Conservation (phyloP, 768 basidiomycete species). For the Suillus luteus region DNA sequence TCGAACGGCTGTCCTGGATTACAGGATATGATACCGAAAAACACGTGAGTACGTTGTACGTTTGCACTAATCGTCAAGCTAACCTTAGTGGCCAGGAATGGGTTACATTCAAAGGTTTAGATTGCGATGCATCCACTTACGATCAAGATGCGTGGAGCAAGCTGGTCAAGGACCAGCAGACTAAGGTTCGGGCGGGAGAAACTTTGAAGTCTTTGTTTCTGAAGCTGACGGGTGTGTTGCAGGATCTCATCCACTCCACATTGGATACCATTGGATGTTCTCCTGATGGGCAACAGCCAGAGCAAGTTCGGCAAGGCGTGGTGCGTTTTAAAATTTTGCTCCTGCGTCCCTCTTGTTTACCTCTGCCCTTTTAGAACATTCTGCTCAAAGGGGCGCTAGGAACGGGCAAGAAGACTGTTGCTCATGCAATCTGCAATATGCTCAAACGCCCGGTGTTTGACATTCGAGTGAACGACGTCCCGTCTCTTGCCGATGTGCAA, state of each 20-base stretch:
- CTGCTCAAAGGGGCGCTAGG: neutral
- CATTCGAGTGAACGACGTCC: neutral
- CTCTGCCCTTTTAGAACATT: neutral
- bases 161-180: neutral
- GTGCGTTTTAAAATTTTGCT: neutral
- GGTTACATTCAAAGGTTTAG: neutral
- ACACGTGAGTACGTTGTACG: neutral
- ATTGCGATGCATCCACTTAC: neutral
- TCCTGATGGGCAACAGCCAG: neutral
- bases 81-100: neutral
- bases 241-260: neutral
- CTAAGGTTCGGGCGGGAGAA: neutral
- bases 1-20: neutral
- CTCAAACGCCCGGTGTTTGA: neutral
- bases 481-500: neutral
- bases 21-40: neutral
- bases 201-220: neutral
- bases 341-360: neutral
- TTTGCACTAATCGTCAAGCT: neutral
- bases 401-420: neutral
- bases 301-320: neutral
- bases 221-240: neutral
- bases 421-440: neutral
- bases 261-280: neutral
- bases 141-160: neutral